Conservation (phyloP, 148 eudicot genomes). For the Vaccinium vitisidaea region DNA sequence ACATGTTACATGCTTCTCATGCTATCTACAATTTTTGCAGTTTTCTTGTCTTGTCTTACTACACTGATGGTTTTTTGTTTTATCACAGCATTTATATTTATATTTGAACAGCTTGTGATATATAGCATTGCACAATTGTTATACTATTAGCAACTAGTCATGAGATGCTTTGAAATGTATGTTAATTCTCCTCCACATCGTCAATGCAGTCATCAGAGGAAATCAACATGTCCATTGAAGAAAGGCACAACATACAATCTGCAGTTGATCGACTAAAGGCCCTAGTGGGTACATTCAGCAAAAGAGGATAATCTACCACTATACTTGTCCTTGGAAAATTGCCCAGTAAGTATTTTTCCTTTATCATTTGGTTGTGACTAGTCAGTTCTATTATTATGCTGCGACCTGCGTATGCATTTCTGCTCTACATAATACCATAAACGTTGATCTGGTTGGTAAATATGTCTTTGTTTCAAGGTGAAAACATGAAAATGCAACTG, state of each 20-base stretch:
- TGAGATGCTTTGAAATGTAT: neutral
- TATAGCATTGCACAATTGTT: neutral
- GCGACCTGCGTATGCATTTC: neutral
- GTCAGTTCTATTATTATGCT: neutral
- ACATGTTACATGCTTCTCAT: neutral
- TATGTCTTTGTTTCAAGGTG: neutral
- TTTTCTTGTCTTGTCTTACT: neutral
- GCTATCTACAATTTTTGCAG: neutral
- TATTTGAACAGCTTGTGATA: neutral
- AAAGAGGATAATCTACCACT: slow-evolving; percentile 6
- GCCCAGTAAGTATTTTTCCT: slow-evolving; percentile 6
- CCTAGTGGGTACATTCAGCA: slow-evolving; percentile 19
- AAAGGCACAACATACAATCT: slow-evolving; percentile 44
- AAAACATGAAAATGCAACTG: neutral
- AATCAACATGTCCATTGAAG: slow-evolving; percentile 51
- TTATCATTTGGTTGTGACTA: neutral
- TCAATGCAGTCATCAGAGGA: slow-evolving; percentile 51
- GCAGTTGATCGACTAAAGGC: slow-evolving; percentile 42
- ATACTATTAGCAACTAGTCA: neutral
- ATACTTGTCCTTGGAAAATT: neutral
- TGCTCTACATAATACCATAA: neutral
- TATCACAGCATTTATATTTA: neutral
- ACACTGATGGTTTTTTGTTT: neutral
- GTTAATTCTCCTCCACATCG: neutral
- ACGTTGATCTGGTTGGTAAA: neutral